A percentile compares a stretch with the other conserved stretches of the same genome.
phyloP scores from a whole-genome alignment of 495 filamentous ascomycete species.

The Penicillium crystallinum region DNA sequence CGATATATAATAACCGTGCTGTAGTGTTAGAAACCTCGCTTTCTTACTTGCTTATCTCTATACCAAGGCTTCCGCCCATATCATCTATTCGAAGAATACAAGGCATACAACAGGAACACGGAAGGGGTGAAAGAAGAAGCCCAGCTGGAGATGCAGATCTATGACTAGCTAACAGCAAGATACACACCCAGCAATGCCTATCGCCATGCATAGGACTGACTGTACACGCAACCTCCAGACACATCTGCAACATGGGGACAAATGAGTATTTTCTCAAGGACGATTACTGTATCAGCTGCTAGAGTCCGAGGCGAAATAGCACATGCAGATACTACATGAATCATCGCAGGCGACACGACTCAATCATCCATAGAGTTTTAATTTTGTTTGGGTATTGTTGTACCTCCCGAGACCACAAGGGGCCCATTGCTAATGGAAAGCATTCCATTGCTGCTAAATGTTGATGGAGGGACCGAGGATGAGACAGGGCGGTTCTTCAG shows the following conservation, averaged over 20 bases:
- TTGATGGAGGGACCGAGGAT: constrained; percentile 12
- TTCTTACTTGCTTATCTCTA: background rate
- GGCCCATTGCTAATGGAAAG: constrained; percentile 32
- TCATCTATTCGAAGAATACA: background rate
- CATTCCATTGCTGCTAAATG: constrained; percentile 22
- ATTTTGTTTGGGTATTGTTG: constrained; percentile 20
- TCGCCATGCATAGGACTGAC: constrained; percentile 10
- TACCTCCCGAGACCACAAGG: constrained; percentile 41
- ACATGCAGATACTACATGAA: background rate
- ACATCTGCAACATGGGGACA: background rate
- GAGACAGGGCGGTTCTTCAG: constrained; percentile 28
- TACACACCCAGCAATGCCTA: background rate
- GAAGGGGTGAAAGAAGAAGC: background rate
- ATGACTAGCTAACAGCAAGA: constrained; percentile 6
- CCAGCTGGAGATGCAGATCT: constrained; percentile 1
- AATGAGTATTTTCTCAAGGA: background rate
- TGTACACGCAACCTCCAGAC: constrained; percentile 15
- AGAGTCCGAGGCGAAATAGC: background rate
- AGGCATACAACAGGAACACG: background rate
- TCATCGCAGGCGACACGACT: background rate
- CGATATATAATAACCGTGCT: background rate
- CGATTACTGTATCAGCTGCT: background rate
- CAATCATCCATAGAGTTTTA: constrained; percentile 9
- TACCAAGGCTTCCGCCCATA: background rate
- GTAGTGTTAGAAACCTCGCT: background rate